Base-by-base conservation (phyloP, 2,329 filamentous ascomycete species). In the Sclerotinia nivalis region DNA sequence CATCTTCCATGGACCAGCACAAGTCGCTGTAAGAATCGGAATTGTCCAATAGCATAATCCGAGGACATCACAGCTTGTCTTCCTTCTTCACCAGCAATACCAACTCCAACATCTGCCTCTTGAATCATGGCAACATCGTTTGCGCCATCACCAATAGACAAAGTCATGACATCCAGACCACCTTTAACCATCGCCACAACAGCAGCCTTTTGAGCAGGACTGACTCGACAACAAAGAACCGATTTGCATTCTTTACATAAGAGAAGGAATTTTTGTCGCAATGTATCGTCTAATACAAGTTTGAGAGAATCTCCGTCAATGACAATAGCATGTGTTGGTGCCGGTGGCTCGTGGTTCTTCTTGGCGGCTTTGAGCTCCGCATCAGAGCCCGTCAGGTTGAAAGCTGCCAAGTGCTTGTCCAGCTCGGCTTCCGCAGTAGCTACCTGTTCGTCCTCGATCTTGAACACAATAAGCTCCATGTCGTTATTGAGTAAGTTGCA, bases 61-160 rank as follows among this genome's bases (percentile, higher is more conserved):
- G 94, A 96, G 50, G 93, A 97, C 94, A 97, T 97, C 77, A 92
- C 93, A 49, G 94, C 94, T 80, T 97, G 93, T 75, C 94, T 87
- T 75, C 93, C 93, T 84, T 97, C 94, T 73, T 95, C 91, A 82
- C 94, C 94, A 72, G 93, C 93, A 79, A 97, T 97, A 81, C 94
- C 94, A 56, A 97, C 93, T 79, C 94, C 94, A n/a, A 97, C 93
- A 79, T 97, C 93, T 22, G 94, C 94, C 81, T 97, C 93, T 81
- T 97, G 94, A 76, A 97, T 97, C 94, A 97, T 97, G 74, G 94
- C 93, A 72, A 97, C 93, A 80, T 97, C 94, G 79, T 97, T 97
- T 78, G 94, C 94, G 77, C 94, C 94, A 77, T 97, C 94, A 71
- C 94, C 94, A 71, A 97, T 92, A 1, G 93, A 94, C 45, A 97